A percentile compares a stretch with the other conserved stretches of the same genome.
Evolutionary conservation across 768 basidiomycete species (phyloP).

Genomic region (Tricholoma bakamatsutake): DNA sequence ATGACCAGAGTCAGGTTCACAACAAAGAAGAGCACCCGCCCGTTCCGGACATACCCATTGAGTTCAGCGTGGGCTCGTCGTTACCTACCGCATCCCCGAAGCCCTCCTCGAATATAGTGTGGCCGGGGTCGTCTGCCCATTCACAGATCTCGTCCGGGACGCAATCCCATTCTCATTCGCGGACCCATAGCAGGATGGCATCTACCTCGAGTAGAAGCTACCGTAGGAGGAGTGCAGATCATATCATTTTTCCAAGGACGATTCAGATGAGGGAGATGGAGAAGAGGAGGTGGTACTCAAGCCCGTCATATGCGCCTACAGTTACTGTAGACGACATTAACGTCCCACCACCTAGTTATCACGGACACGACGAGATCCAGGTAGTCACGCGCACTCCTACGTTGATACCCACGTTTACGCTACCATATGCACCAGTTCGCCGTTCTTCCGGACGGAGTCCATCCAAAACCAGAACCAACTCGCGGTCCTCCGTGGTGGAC

Average conservation of each 20-base stretch:
- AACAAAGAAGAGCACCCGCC: slow-evolving; percentile 23
- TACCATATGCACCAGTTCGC: not conserved
- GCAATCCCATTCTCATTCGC: not conserved
- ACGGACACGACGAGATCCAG: slow-evolving; percentile 22
- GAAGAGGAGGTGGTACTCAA: slow-evolving; percentile 8
- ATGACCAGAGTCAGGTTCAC: not conserved
- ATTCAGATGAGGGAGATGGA: not conserved
- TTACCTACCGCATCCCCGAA: slow-evolving; percentile 1
- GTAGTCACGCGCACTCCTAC: slow-evolving; percentile 26
- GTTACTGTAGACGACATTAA: slow-evolving; percentile 25
- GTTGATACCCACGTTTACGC: not conserved
- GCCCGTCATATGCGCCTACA: slow-evolving; percentile 8
- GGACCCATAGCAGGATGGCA: not conserved
- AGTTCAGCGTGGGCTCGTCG: slow-evolving; percentile 4
- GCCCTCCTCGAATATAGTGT: slow-evolving; percentile 4
- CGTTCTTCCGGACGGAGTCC: not conserved
- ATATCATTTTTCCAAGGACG: slow-evolving; percentile 5
- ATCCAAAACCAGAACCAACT: no score
- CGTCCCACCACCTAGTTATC: slow-evolving; percentile 16
- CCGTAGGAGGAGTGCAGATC: slow-evolving; percentile 21
- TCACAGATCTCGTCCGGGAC: not conserved
- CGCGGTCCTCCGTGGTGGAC: not conserved
- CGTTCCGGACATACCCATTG: slow-evolving; percentile 25
- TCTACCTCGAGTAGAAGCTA: slow-evolving; percentile 4
- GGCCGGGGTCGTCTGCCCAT: slow-evolving; percentile 2